Evolutionary conservation across 1,139 yeast species (phyloP), one percentile per base, ranked within the genome.

Genomic region (Saccharomyces hybrid): DNA sequence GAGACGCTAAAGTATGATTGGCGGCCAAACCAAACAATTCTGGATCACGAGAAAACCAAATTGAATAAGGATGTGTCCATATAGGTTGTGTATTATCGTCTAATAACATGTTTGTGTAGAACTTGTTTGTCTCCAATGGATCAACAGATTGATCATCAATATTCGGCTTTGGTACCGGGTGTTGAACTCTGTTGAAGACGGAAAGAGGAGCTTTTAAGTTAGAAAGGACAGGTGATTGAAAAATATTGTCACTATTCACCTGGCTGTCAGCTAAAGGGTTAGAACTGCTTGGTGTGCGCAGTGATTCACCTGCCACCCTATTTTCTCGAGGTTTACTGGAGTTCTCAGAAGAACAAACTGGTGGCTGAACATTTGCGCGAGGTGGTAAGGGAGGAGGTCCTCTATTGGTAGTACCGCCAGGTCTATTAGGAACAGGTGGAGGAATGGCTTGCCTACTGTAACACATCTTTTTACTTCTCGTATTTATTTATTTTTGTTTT

Each of bases 41-140:
- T 5, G 66, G 60, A 25, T 74, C 77, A 48, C 67, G 73, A 4
- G 80, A 72, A 68, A 75, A 83, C 84, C 88, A 88, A 47, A 89
- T 70, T 1, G 89, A 83, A 65, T 88, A 89, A 1, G 97, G 97
- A 63, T 85, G 90, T 1, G 95, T 81, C 84, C 88, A 88, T 4
- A 84, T 79, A 2, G 80, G 85, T 53, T 80, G 71, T 9, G 79
- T 78, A 65, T 87, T 93, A 46, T 73, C 72, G 1, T 77, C 93
- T 26, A 90, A 77, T 57, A 88, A 72, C 66, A 89, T 72, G 70
- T 90, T 90, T 8, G 88, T 85, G 67, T 86, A 89, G 69, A 88
- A 90, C 67, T 89, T 88, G 72, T 90, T 90, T 20, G 97, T 89
- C 59, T 82, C 82, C 49, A 83, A 76, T 5, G 95, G 88, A 14